These are phyloP conservation scores for Andrographis paniculata DNA, from an alignment of 305 asterid genomes.

Conservation along the genomic window DNA sequence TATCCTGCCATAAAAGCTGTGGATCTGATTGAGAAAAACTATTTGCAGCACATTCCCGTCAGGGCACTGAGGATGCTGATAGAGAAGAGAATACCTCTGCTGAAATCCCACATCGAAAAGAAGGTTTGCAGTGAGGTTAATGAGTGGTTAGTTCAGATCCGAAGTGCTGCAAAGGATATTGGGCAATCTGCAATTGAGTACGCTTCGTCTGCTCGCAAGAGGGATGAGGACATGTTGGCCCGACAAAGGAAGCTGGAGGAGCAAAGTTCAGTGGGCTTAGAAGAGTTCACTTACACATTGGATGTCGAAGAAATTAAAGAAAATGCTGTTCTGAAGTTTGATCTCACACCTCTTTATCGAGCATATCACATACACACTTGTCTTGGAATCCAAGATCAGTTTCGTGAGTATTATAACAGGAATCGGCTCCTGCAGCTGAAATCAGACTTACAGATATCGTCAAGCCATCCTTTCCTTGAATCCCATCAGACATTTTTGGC, in stretches of 20 bases:
- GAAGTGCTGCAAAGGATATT: constrained; percentile 73
- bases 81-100: constrained; percentile 52
- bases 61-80: constrained; percentile 47
- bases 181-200: constrained; percentile 87
- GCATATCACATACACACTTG: constrained; percentile 78
- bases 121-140: constrained; percentile 72
- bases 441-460: constrained; percentile 79
- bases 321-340: constrained; percentile 62
- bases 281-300: constrained; percentile 63
- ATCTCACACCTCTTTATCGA: constrained; percentile 85
- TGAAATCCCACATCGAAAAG: constrained; percentile 78
- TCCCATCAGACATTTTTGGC: constrained; percentile 71
- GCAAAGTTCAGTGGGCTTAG: constrained; percentile 66
- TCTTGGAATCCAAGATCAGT: constrained; percentile 68
- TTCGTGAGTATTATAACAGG: constrained; percentile 73
- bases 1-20: constrained; percentile 73
- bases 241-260: constrained; percentile 93
- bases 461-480: constrained; percentile 67
- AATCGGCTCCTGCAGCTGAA: constrained; percentile 76
- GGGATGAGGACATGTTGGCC: constrained; percentile 91
- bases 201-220: constrained; percentile 81
- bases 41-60: constrained; percentile 55
- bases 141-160: constrained; percentile 81
- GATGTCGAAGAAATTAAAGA: constrained; percentile 86
- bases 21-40: constrained; percentile 56